These are phyloP conservation scores for Eucalyptus pumila DNA, from an alignment of 345 rosid genomes.

Conservation along the genomic window DNA sequence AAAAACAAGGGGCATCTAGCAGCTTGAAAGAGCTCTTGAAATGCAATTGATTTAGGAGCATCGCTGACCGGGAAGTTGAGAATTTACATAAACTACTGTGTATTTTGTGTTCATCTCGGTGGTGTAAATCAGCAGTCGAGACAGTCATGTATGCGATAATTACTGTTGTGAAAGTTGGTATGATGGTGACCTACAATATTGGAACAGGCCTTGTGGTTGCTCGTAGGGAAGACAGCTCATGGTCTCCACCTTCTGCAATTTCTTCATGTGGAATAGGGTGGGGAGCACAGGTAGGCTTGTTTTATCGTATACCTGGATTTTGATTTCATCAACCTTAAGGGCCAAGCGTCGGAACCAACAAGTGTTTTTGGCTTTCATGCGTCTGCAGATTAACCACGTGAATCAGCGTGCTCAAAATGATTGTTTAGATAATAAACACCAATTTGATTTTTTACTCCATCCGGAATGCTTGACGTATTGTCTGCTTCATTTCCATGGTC, in stretches of 20 bases:
- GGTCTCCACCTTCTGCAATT: constrained; percentile 97
- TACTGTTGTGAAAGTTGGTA: constrained; percentile 75
- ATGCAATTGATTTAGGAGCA: not conserved
- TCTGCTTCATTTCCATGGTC: no score
- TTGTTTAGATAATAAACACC: not conserved
- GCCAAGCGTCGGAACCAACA: not conserved
- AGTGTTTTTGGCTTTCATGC: not conserved
- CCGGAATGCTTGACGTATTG: no score
- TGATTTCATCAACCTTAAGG: not conserved
- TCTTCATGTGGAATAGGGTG: constrained; percentile 91
- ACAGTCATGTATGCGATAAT: constrained; percentile 32
- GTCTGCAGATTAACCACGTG: not conserved
- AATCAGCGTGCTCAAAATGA: not conserved
- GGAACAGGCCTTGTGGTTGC: constrained; percentile 93
- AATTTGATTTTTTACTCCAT: not conserved
- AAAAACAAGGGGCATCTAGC: not conserved
- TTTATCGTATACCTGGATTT: not conserved
- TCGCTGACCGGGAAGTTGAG: not conserved
- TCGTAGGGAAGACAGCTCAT: constrained; percentile 80
- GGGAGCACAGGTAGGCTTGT: constrained; percentile 81
- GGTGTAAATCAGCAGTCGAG: not conserved
- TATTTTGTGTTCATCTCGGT: not conserved
- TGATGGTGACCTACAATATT: constrained; percentile 76
- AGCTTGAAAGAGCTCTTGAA: not conserved
- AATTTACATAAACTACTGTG: not conserved